Base-by-base conservation (phyloP, 768 basidiomycete species). In the Leccinellum luteum region DNA sequence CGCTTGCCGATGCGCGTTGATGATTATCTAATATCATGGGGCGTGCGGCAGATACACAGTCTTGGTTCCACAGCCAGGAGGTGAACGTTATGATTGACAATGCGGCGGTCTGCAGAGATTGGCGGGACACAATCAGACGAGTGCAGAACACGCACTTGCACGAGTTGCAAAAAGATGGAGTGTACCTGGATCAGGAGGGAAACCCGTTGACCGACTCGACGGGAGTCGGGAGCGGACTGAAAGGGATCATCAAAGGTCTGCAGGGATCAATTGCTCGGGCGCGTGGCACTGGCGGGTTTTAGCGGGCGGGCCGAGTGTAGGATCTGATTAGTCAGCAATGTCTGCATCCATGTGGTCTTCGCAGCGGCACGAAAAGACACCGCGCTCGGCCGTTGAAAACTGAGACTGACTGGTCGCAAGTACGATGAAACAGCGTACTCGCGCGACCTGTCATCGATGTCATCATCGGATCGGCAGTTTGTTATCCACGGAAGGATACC, bases 41-140 rank as follows among this genome's bases (percentile, higher is more conserved):
- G 41, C 27, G 10, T 19, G 38, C 31, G 8, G 14, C 64, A 78
- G 85, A 85, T 58, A 80, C 83, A 7, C 87, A 89, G 64, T 81
- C 79, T 5, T 89, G 86, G 86, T 87, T 79, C 74, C 88, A 90
- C 69, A 84, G 82, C 44, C 83, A 86, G 58, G 88, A 90, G 63
- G 76, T 83, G 62, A 89, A 90, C 66, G 72, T 86, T 56, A 80
- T 87, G 76, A 74, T 86, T 47, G 85, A 86, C 67, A 79, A 76
- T 23, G 69, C 75, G n/a, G 70, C 74, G 38, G 73, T 85, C 52
- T 80, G 82, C 50, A 62, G 69, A 35, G 83, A 82, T 55, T 84
- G 85, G 84, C 78, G 79, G 70, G 78, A 81, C 48, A 79, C 75
- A 9, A 68, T 84, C n/a, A 60, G 73, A 27, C 72, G 76, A 30